phyloP scores from a whole-genome alignment of 371 early-diverging fungal species.

The Entomophthora muscae region DNA sequence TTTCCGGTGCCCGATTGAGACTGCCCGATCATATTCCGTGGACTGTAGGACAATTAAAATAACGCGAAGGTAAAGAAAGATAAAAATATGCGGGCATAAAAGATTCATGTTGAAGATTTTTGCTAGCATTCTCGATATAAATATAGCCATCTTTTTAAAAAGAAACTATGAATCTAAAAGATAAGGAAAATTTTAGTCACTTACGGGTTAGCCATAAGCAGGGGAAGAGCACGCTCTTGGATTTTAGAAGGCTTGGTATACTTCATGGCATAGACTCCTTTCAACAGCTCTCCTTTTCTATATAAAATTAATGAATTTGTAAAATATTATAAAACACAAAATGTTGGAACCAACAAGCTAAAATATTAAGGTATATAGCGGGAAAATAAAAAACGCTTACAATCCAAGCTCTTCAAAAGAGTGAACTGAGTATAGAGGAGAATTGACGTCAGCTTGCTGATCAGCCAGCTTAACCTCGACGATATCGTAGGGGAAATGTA shows the following conservation, averaged over 20 bases:
- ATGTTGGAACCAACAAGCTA: too few species aligned
- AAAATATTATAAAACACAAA: too few species aligned
- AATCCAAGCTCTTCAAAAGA: constrained; percentile 60
- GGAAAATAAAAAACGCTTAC: constrained; percentile 16
- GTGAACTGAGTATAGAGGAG: constrained; percentile 57
- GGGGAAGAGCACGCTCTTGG: constrained; percentile 87
- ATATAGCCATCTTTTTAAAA: neutral
- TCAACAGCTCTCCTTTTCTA: constrained; percentile 42
- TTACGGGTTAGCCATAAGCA: constrained; percentile 57
- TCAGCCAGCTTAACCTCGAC: constrained; percentile 70
- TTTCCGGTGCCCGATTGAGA: constrained; percentile 89
- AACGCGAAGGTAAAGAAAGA: too few species aligned
- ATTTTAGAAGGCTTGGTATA: constrained; percentile 88
- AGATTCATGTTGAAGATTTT: too few species aligned
- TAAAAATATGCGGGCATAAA: too few species aligned
- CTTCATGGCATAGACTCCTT: constrained; percentile 86
- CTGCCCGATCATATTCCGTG: constrained; percentile 71
- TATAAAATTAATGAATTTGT: too few species aligned
- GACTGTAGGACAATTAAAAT: too few species aligned
- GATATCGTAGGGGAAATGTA: constrained; percentile 17
- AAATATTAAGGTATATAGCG: neutral
- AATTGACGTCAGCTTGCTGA: constrained; percentile 54
- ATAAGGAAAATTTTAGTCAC: too few species aligned
- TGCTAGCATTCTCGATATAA: neutral
- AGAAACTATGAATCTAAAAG: neutral